Evolutionary conservation across 495 filamentous ascomycete species (phyloP).

Genomic region (Poronia punctata): DNA sequence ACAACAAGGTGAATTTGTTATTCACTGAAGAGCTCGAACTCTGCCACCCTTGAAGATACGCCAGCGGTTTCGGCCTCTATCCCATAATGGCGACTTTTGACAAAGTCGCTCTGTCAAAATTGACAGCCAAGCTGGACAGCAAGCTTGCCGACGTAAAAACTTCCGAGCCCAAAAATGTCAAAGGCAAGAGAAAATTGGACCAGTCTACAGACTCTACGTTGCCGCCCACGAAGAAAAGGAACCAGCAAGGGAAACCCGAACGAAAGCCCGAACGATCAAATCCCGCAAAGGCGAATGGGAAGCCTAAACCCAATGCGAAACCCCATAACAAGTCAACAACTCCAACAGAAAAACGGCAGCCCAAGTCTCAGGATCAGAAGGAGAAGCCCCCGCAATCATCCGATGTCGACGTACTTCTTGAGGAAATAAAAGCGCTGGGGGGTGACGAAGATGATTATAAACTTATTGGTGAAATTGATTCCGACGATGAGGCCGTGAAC

Average conservation of each 20-base stretch:
- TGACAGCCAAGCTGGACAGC: slow-evolving; percentile 58
- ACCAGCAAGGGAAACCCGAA: slow-evolving; percentile 13
- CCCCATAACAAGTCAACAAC: slow-evolving; percentile 32
- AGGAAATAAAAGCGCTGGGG: slow-evolving; percentile 70
- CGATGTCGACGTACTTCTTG: slow-evolving; percentile 36
- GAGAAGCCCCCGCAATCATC: slow-evolving; percentile 25
- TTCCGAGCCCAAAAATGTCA: slow-evolving; percentile 10
- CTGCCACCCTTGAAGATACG: no score
- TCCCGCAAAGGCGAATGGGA: slow-evolving; percentile 18
- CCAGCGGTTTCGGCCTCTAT: no score
- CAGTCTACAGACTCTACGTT: slow-evolving; percentile 14
- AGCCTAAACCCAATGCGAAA: slow-evolving; percentile 38
- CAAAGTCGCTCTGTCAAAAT: slow-evolving; percentile 52
- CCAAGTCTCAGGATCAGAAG: slow-evolving; percentile 21
- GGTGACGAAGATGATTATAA: slow-evolving; percentile 70
- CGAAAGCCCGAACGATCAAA: slow-evolving; percentile 29
- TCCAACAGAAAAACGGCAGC: slow-evolving; percentile 26
- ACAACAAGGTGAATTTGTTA: no score
- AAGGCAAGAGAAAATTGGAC: slow-evolving; percentile 25
- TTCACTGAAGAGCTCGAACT: no score
- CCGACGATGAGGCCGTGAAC: slow-evolving; percentile 53
- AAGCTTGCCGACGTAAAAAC: slow-evolving; percentile 22
- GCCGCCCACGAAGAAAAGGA: slow-evolving; percentile 22
- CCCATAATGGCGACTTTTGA: slow-evolving; percentile 47
- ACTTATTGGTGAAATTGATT: slow-evolving; percentile 54